Percentiles rank a stretch among this genome's conserved stretches.
These are phyloP conservation scores for Aspergillus phoenicis DNA, from an alignment of 2,329 filamentous ascomycete genomes.

Conservation along the genomic window DNA sequence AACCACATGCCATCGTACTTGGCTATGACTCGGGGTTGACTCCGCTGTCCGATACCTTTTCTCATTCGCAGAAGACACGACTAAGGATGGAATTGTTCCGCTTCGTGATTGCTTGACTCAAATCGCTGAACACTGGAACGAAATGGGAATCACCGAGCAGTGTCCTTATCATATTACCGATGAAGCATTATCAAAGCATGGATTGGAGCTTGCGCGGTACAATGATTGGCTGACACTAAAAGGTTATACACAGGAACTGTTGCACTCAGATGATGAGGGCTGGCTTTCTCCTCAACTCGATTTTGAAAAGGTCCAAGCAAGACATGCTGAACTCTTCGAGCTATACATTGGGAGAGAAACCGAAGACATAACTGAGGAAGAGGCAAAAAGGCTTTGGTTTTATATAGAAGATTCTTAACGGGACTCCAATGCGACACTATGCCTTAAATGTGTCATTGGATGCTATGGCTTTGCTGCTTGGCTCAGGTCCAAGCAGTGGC, in stretches of 20 bases:
- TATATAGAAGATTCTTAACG: no score
- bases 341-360: slow-evolving; percentile 17
- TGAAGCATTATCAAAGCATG: slow-evolving; percentile 15
- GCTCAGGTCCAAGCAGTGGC: no score
- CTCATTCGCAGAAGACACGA: slow-evolving; percentile 12
- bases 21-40: slow-evolving; percentile 15
- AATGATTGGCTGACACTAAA: slow-evolving; percentile 20
- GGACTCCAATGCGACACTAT: no score
- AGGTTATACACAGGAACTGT: slow-evolving; percentile 20
- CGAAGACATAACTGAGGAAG: slow-evolving; percentile 12
- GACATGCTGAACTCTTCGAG: slow-evolving; percentile 18
- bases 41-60: slow-evolving; percentile 11
- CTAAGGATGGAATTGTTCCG: slow-evolving; percentile 18
- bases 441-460: no score
- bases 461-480: no score
- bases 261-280: slow-evolving; percentile 23
- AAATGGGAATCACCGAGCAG: slow-evolving; percentile 1
- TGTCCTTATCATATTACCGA: slow-evolving; percentile 14
- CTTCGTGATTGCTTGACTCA: slow-evolving; percentile 18
- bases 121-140: slow-evolving; percentile 12
- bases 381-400: slow-evolving; percentile 19
- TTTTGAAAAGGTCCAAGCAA: slow-evolving; percentile 18
- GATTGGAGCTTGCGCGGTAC: slow-evolving; percentile 14
- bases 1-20: slow-evolving; percentile 18
- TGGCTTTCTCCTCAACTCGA: slow-evolving; percentile 24